phyloP scores from a whole-genome alignment of 1,284 basidiomycete species.

The Xanthoconium separans region DNA sequence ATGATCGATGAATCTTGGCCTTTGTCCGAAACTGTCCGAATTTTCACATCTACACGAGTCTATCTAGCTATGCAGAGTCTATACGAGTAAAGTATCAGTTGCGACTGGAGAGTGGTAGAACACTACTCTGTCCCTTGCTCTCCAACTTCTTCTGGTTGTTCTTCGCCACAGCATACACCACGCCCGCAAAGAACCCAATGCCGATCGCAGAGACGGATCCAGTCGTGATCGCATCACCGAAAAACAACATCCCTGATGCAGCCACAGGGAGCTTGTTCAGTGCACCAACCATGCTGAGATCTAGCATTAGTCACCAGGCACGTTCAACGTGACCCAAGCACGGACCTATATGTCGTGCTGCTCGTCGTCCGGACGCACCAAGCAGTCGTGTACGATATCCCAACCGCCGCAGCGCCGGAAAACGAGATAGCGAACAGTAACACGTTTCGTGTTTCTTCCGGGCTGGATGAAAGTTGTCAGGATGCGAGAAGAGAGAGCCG shows the following conservation, averaged over 20 bases:
- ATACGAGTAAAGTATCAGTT: constrained; percentile 38
- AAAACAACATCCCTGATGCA: constrained; percentile 94
- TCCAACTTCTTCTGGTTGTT: constrained; percentile 81
- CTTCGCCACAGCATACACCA: constrained; percentile 89
- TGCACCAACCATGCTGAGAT: constrained; percentile 93
- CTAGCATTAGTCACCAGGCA: constrained; percentile 6
- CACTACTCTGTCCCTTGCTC: constrained; percentile 40
- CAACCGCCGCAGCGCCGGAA: constrained; percentile 95
- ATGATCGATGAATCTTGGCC: too few relatives aligned
- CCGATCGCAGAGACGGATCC: constrained; percentile 88
- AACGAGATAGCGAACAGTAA: constrained; percentile 90
- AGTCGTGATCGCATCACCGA: constrained; percentile 85
- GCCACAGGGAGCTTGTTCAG: constrained; percentile 98
- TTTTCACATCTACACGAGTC: too few relatives aligned
- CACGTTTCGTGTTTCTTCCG: constrained; percentile 75
- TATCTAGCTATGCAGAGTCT: too few relatives aligned
- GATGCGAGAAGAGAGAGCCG: constrained; percentile 5
- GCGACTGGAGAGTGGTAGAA: constrained; percentile 60
- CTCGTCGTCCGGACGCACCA: constrained; percentile 98
- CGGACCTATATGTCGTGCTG: constrained; percentile 93
- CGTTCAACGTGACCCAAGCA: neutral
- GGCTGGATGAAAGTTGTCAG: constrained; percentile 49
- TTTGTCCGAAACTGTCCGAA: too few relatives aligned
- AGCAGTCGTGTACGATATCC: constrained; percentile 97
- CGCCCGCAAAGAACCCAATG: constrained; percentile 90